phyloP scores from a whole-genome alignment of 192 early-diverging fungal species.

The Coemansia sp. region DNA sequence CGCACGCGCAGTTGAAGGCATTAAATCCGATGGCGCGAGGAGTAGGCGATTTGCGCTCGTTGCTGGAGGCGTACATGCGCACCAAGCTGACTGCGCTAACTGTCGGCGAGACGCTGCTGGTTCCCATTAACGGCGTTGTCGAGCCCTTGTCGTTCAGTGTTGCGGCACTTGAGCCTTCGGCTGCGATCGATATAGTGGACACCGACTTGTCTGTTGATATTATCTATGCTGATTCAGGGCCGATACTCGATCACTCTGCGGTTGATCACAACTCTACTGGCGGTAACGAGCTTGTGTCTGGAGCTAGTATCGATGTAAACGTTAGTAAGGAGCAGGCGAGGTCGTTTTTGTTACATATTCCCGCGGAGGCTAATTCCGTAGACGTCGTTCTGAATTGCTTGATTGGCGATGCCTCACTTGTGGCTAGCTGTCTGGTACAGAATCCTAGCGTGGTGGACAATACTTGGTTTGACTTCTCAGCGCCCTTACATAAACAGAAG shows the following conservation, averaged over 20 bases:
- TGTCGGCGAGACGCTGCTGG: conserved; percentile 64
- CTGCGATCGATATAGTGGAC: conserved; percentile 73
- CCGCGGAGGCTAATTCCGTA: conserved; percentile 1
- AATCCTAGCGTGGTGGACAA: conserved; percentile 26
- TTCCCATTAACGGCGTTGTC: conserved; percentile 59
- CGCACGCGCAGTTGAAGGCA: conserved; percentile 67
- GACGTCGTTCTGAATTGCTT: conserved; percentile 27
- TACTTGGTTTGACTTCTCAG: conserved; percentile 38
- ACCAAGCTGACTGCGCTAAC: conserved; percentile 70
- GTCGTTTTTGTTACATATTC: conserved; percentile 22
- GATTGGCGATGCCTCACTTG: conserved; percentile 39
- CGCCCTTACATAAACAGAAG: conserved; percentile 40
- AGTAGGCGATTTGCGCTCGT: conserved; percentile 54
- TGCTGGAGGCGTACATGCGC: conserved; percentile 71
- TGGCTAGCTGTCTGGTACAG: conserved; percentile 37
- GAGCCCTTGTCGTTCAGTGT: conserved; percentile 63
- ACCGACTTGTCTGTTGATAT: conserved; percentile 86
- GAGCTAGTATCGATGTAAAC: neutral
- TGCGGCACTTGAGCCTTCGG: conserved; percentile 66
- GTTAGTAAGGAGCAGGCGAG: neutral
- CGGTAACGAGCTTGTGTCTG: conserved; percentile 19
- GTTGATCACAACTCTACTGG: conserved; percentile 17
- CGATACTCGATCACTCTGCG: neutral
- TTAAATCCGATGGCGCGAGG: conserved; percentile 20
- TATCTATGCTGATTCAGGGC: conserved; percentile 42